phyloP scores from a whole-genome alignment of 2,329 filamentous ascomycete genomes.

The Pleoardoris graminearum region DNA sequence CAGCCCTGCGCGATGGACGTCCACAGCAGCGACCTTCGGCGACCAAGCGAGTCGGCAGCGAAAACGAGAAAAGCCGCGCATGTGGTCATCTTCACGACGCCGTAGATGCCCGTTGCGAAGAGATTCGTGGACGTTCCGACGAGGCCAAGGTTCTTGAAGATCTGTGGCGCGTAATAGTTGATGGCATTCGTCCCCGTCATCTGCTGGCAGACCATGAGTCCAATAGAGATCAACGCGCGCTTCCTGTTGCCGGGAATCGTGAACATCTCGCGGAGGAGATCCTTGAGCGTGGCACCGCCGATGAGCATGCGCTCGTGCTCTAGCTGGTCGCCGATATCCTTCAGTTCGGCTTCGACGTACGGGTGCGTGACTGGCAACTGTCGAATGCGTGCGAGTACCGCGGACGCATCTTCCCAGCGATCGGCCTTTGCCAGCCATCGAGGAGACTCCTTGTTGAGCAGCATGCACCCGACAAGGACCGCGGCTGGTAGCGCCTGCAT shows the following conservation, averaged over 20 bases:
- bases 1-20: conserved; percentile 65
- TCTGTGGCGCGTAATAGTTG: conserved; percentile 70
- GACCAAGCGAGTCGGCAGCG: conserved; percentile 69
- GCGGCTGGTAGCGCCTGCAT: conserved; percentile 67
- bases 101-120: conserved; percentile 75
- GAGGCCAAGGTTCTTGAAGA: conserved; percentile 69
- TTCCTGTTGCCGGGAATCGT: conserved; percentile 58
- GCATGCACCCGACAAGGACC: conserved; percentile 63
- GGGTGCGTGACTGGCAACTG: conserved; percentile 49
- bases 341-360: conserved; percentile 44
- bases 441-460: conserved; percentile 67
- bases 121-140: conserved; percentile 60
- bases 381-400: conserved; percentile 61
- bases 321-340: conserved; percentile 45
- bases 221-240: conserved; percentile 67
- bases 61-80: conserved; percentile 68
- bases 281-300: conserved; percentile 52
- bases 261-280: conserved; percentile 51
- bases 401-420: conserved; percentile 66
- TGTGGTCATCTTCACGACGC: conserved; percentile 69
- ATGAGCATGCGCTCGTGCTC: conserved; percentile 61
- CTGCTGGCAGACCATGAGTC: conserved; percentile 68
- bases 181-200: conserved; percentile 63
- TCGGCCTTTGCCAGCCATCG: conserved; percentile 70
- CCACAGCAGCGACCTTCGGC: conserved; percentile 65